These are phyloP conservation scores for Jacaranda mimosifolia DNA, from an alignment of 257 asterid species.

Conservation along the genomic window DNA sequence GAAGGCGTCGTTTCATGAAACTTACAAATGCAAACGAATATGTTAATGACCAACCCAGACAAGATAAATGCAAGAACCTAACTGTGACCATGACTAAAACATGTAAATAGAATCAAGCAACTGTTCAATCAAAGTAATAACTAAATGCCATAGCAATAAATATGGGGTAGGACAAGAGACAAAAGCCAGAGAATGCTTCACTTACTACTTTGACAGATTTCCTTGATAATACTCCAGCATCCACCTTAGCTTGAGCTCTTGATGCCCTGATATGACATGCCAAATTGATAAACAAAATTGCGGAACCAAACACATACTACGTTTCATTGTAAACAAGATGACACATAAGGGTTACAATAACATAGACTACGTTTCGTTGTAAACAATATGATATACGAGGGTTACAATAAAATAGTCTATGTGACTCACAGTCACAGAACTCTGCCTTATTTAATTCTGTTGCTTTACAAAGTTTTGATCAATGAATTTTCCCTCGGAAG, in stretches of 20 bases:
- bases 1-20: conserved; percentile 2
- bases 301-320: conserved; percentile 14
- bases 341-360: not conserved
- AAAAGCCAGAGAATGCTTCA: conserved; percentile 30
- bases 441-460: conserved; percentile 11
- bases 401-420: not conserved
- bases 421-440: conserved; percentile 3
- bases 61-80: conserved; percentile 15
- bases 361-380: conserved; percentile 7
- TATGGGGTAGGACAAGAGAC: conserved; percentile 8
- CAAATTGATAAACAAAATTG: conserved; percentile 34
- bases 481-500: not conserved
- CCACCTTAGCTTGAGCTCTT: conserved; percentile 56
- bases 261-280: conserved; percentile 59
- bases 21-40: not conserved
- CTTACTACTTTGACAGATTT: conserved; percentile 75
- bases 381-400: not conserved
- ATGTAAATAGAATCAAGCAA: conserved; percentile 13
- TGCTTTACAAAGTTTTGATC: conserved; percentile 6
- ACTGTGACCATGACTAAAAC: conserved; percentile 10
- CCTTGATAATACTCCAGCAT: conserved; percentile 50
- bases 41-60: conserved; percentile 6
- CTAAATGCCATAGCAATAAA: conserved; percentile 2
- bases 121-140: conserved; percentile 7
- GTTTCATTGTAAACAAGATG: conserved; percentile 1